A percentile compares a stretch with the other conserved stretches of the same genome.
Conservation (phyloP, 2,329 filamentous ascomycete genomes). For the Arthroderma uncinatum region DNA sequence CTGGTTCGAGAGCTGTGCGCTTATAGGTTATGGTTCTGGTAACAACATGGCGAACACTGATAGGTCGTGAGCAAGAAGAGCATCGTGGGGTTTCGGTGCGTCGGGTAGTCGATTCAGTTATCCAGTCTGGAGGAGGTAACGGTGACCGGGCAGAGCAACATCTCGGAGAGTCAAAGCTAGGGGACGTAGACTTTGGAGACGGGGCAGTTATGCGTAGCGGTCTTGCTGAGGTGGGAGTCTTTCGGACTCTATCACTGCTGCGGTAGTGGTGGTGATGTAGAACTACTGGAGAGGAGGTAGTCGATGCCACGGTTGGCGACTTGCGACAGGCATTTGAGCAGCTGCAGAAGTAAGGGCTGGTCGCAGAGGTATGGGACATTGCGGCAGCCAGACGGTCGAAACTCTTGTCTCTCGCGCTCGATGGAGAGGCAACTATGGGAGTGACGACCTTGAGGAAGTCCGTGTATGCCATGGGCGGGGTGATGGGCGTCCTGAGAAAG, state of each 20-base stretch:
- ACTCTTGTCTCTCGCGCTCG: constrained; percentile 33
- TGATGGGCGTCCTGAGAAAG: constrained; percentile 69
- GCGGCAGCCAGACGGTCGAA: constrained; percentile 22
- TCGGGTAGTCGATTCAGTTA: constrained; percentile 55
- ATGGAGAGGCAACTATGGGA: constrained; percentile 57
- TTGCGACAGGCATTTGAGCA: constrained; percentile 34
- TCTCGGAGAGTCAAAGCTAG: constrained; percentile 55
- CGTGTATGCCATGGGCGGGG: constrained; percentile 76
- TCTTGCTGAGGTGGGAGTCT: constrained; percentile 44
- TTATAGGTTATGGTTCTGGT: constrained; percentile 82
- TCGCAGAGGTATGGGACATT: not conserved
- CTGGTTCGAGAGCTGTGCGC: constrained; percentile 62
- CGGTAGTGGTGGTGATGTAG: constrained; percentile 26
- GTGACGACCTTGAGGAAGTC: constrained; percentile 83
- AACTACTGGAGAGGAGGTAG: constrained; percentile 18
- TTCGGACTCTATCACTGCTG: constrained; percentile 42
- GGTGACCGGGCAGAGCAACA: constrained; percentile 59
- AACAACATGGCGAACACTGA: constrained; percentile 74
- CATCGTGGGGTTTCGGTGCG: constrained; percentile 51
- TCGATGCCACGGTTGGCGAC: constrained; percentile 44
- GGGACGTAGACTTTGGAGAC: constrained; percentile 55
- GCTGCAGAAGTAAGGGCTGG: constrained; percentile 21
- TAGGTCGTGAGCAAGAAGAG: constrained; percentile 46
- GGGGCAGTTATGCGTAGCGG: constrained; percentile 62
- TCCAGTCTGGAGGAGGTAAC: constrained; percentile 74